Evolutionary conservation across 306 rosid genomes (phyloP), one percentile per base, ranked within the genome.

Genomic region (Begonia peltatifolia): DNA sequence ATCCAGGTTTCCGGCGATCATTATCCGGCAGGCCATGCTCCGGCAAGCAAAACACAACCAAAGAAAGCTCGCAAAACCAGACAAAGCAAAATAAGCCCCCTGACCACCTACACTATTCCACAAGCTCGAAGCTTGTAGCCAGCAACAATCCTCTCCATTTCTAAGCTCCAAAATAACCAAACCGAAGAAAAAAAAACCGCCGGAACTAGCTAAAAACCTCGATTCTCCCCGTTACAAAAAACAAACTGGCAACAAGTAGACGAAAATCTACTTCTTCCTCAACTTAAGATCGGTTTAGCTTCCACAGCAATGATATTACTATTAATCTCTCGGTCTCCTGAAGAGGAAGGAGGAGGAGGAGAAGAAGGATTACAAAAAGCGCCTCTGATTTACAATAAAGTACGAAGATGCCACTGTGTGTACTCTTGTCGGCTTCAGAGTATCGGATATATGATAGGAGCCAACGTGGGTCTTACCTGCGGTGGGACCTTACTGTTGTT

Each of bases 21-120:
- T 58, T 64, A 71, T 67, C 63, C 74, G 64, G 79, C 74, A 67
- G 64, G 90, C 95, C 97, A 89, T 89, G 56, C 72, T 72, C 74
- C 57, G 57, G 50, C 57, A 41, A 53, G 58, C 62, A 17, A 53
- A 68, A 76, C 71, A 54, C 61, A 35, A 52, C 22, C 16, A 60
- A 60, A 54, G 15, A 58, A 66, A 12, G 30, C 9, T 38, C 25
- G 53, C 50, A 42, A 49, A 13, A 53, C 30, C 65, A 12, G 20
- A 44, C 50, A 51, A 56, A 44, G 22, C 12, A 15, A 50, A 9
- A 1, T 15, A 36, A 50, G 2, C 57, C 15, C 55, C 38, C 14
- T 6, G n/a, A 22, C 49, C 57, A 13, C 62, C 70, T 80, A 89
- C 66, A 80, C 83, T 64, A 82, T 72, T 43, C 94, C 94, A 71